A percentile compares a stretch with the other conserved stretches of the same genome.
Evolutionary conservation across 164 flowering plant species (phyloP).

Genomic region (Macadamia integrifolia): DNA sequence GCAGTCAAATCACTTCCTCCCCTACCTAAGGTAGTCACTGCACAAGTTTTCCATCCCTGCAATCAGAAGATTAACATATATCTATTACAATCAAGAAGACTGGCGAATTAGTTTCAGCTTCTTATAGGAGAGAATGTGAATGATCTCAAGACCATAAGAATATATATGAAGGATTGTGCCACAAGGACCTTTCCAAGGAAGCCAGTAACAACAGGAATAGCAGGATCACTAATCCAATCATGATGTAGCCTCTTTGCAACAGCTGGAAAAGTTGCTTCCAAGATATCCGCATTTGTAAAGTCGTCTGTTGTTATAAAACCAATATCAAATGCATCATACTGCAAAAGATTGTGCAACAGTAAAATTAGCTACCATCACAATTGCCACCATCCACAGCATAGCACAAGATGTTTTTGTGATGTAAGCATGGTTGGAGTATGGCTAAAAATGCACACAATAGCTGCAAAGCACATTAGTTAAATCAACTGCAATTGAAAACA

Average conservation of each 20-base stretch:
- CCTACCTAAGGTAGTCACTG: constrained; percentile 62
- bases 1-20: constrained; percentile 83
- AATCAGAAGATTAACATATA: background rate
- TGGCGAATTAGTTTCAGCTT: background rate
- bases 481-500: too few species aligned
- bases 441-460: too few species aligned
- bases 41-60: constrained; percentile 59
- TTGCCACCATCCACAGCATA: background rate
- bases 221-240: constrained; percentile 64
- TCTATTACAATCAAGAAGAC: background rate
- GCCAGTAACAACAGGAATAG: constrained; percentile 72
- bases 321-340: constrained; percentile 76
- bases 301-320: constrained; percentile 80
- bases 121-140: too few species aligned
- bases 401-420: too few species aligned
- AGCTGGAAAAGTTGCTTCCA: constrained; percentile 81
- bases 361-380: background rate
- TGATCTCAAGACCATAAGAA: too few species aligned
- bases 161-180: background rate
- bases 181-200: constrained; percentile 63
- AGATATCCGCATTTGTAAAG: constrained; percentile 70
- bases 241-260: constrained; percentile 54
- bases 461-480: too few species aligned
- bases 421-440: too few species aligned
- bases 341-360: constrained; percentile 21